phyloP scores from a whole-genome alignment of 2,329 filamentous ascomycete species.

The Aspergillus fumigatus region DNA sequence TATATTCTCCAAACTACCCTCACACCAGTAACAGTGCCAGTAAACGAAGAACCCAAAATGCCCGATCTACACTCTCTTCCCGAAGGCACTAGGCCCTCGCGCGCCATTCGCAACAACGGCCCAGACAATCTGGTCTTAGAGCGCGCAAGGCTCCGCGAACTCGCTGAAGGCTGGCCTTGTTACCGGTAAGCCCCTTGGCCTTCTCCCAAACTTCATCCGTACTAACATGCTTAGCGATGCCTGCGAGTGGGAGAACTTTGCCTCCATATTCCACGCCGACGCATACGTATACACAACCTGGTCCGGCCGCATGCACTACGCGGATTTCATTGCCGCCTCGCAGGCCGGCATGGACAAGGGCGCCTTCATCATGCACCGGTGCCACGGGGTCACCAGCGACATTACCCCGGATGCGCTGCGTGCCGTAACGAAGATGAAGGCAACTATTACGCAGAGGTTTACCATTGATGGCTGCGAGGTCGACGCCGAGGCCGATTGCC shows the following conservation, averaged over 20 bases:
- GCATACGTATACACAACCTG: slow-evolving; percentile 50
- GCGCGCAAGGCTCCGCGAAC: slow-evolving; percentile 45
- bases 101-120: slow-evolving; percentile 47
- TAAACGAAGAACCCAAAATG: slow-evolving; percentile 20
- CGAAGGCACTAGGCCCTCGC: slow-evolving; percentile 31
- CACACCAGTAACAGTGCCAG: neutral
- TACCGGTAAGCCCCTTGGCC: slow-evolving; percentile 27
- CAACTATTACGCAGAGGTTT: slow-evolving; percentile 49
- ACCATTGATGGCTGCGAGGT: slow-evolving; percentile 38
- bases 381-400: slow-evolving; percentile 42
- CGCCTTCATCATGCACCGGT: slow-evolving; percentile 55
- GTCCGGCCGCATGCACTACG: slow-evolving; percentile 42
- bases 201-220: no score
- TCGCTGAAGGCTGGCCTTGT: slow-evolving; percentile 49
- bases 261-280: slow-evolving; percentile 47
- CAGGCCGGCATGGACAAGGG: slow-evolving; percentile 48
- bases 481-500: slow-evolving; percentile 46
- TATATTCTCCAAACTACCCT: neutral
- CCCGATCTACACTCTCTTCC: slow-evolving; percentile 35
- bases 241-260: slow-evolving; percentile 51
- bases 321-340: slow-evolving; percentile 48
- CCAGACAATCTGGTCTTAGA: slow-evolving; percentile 42
- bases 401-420: slow-evolving; percentile 37
- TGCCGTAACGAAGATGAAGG: slow-evolving; percentile 49
- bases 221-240: slow-evolving; percentile 31